phyloP scores from a whole-genome alignment of 1,284 basidiomycete genomes.

The Apiotrichum domesticum region DNA sequence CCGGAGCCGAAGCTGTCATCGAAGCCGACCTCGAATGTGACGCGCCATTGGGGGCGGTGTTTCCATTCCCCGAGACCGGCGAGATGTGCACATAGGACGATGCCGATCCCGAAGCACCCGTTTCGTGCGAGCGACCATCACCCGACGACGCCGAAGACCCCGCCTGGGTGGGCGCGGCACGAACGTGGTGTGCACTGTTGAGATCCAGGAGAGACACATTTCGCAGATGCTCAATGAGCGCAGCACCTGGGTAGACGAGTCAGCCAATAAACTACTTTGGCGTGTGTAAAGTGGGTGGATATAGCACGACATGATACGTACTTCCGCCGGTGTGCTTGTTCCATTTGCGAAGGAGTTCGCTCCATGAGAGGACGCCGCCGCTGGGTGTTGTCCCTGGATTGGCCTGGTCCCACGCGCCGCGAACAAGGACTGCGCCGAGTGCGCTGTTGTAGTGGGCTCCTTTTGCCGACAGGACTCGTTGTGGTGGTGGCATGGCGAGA shows the following conservation, averaged over 20 bases:
- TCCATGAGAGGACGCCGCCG: conserved; percentile 61
- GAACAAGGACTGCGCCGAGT: conserved; percentile 38
- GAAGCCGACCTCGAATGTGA: background rate
- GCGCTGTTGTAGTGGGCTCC: conserved; percentile 37
- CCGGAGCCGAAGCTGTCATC: background rate
- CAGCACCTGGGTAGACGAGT: too few species aligned
- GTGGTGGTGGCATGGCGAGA: background rate
- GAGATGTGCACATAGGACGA: conserved; percentile 39
- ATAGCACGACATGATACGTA: conserved; percentile 25
- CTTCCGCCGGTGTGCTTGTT: conserved; percentile 67
- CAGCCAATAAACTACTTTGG: too few species aligned
- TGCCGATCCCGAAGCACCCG: conserved; percentile 16
- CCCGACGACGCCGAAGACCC: conserved; percentile 24
- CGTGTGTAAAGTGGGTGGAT: background rate
- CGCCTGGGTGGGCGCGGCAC: conserved; percentile 7
- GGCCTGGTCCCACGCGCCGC: conserved; percentile 42
- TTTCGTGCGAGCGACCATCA: conserved; percentile 20
- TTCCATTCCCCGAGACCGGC: background rate
- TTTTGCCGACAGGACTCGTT: conserved; percentile 23
- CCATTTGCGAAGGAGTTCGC: conserved; percentile 76
- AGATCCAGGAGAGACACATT: conserved; percentile 42
- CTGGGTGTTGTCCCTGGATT: conserved; percentile 60
- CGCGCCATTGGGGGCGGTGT: conserved; percentile 1
- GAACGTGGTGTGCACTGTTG: conserved; percentile 24
- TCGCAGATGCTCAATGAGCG: conserved; percentile 33